Base-by-base conservation (phyloP, 2,329 filamentous ascomycete genomes). In the Fusarium zealandicum region DNA sequence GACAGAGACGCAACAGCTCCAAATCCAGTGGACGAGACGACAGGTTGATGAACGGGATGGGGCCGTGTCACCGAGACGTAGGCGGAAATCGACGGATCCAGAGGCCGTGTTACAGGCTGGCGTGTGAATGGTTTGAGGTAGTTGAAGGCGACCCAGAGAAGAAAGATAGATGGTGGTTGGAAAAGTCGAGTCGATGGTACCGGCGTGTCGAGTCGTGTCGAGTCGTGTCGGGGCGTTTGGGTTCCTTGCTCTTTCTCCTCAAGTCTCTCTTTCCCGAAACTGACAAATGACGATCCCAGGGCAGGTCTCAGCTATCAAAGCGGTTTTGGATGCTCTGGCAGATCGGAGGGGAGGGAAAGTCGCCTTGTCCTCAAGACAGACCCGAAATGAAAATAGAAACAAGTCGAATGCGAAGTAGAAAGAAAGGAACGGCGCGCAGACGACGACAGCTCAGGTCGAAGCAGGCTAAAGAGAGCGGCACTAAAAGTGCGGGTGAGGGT, bases 21-120 rank as follows among this genome's bases (percentile, higher is more conserved):
- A 45, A 51, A 56, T 47, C 43, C 54, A 49, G 52, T 63, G 50
- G 56, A 18, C 40, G 37, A 48, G 43, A 41, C 12, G 46, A n/a
- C n/a, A n/a, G n/a, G n/a, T n/a, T 33, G 40, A 50, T 51, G 53
- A 28, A 41, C 45, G 36, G 58, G 33, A 53, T 39, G 40, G 37
- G 44, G 50, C 37, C 57, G 60, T 66, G 55, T 62, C 45, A 64
- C 64, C 46, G 37, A 54, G 51, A 53, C 43, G n/a, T n/a, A n/a
- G n/a, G n/a, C n/a, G 52, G 42, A 33, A 37, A 50, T 50, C 38
- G 53, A 64, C 60, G 51, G 67, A 58, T 57, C 47, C 51, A 54
- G 50, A 63, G 56, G 32, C 39, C 50, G 52, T 54, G 67, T 69
- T 69, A 69, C 67, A 69, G 65, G 51, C 54, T 48, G 55, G 63